phyloP scores from a whole-genome alignment of 495 filamentous ascomycete genomes.

The Monascus purpureus region DNA sequence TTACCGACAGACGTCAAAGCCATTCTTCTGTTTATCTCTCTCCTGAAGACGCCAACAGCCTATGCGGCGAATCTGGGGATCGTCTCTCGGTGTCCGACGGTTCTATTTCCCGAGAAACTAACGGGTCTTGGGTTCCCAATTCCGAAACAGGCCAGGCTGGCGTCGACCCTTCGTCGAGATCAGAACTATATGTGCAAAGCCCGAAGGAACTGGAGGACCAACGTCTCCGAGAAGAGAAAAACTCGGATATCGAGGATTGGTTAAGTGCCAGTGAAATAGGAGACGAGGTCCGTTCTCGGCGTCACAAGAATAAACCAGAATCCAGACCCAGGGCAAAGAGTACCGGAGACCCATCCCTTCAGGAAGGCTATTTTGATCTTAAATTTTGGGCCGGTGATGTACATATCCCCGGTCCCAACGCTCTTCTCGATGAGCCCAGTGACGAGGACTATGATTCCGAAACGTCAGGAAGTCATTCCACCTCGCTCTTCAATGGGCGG shows the following conservation, averaged over 20 bases:
- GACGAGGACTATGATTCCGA: constrained; percentile 17
- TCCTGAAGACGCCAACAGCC: constrained; percentile 11
- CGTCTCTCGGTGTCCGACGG: constrained; percentile 5
- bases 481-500: too few relatives aligned
- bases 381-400: constrained; percentile 9
- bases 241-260: constrained; percentile 32
- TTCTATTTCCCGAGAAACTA: constrained; percentile 12
- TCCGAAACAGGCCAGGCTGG: constrained; percentile 20
- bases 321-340: constrained; percentile 31
- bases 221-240: constrained; percentile 27
- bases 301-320: constrained; percentile 8
- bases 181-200: constrained; percentile 25
- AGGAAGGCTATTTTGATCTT: constrained; percentile 30
- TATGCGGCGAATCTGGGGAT: constrained; percentile 17
- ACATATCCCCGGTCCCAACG: constrained; percentile 30
- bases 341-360: constrained; percentile 27
- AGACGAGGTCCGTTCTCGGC: constrained; percentile 12
- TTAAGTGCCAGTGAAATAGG: constrained; percentile 28
- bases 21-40: constrained; percentile 28
- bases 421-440: constrained; percentile 32
- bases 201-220: constrained; percentile 29
- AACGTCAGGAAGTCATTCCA: constrained; percentile 9
- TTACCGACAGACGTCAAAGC: constrained; percentile 14
- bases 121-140: constrained; percentile 22
- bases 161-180: constrained; percentile 25